A percentile compares a stretch with the other conserved stretches of the same genome.
phyloP scores from a whole-genome alignment of 2,329 filamentous ascomycete genomes.

The Chrysoporthe deuterocubensis region DNA sequence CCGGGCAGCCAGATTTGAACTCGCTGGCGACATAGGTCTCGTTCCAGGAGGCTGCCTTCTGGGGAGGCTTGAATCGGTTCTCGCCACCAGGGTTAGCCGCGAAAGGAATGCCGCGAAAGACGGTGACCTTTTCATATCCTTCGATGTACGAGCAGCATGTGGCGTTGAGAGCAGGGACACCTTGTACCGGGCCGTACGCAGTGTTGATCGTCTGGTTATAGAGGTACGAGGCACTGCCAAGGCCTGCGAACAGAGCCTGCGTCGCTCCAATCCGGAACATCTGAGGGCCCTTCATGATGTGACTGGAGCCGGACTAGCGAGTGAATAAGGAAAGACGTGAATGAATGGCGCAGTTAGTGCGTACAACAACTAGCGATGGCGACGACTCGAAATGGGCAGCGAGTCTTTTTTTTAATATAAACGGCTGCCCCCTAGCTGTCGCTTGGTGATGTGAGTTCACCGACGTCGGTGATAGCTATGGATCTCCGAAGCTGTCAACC shows the following conservation, averaged over 20 bases:
- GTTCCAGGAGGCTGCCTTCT: conserved; percentile 32
- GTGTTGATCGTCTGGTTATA: not conserved
- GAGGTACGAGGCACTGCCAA: not conserved
- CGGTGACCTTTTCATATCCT: conserved; percentile 25
- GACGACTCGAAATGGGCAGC: too few relatives aligned
- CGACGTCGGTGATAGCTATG: too few relatives aligned
- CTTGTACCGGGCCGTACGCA: not conserved
- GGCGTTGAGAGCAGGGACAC: not conserved
- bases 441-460: too few relatives aligned
- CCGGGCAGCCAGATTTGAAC: conserved; percentile 36
- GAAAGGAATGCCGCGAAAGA: conserved; percentile 45
- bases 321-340: too few relatives aligned
- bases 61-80: conserved; percentile 42
- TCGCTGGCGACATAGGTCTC: conserved; percentile 32
- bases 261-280: not conserved
- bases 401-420: too few relatives aligned
- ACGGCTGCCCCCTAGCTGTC: too few relatives aligned
- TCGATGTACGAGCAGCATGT: conserved; percentile 4
- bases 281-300: too few relatives aligned
- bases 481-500: too few relatives aligned
- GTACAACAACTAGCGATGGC: too few relatives aligned
- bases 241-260: not conserved
- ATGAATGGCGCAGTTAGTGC: too few relatives aligned
- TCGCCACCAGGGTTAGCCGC: conserved; percentile 45
- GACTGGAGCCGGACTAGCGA: too few relatives aligned